Percentiles rank a stretch among this genome's conserved stretches.
These are phyloP conservation scores for Sarocladium oryzae DNA, from an alignment of 2,329 filamentous ascomycete genomes.

Conservation along the genomic window DNA sequence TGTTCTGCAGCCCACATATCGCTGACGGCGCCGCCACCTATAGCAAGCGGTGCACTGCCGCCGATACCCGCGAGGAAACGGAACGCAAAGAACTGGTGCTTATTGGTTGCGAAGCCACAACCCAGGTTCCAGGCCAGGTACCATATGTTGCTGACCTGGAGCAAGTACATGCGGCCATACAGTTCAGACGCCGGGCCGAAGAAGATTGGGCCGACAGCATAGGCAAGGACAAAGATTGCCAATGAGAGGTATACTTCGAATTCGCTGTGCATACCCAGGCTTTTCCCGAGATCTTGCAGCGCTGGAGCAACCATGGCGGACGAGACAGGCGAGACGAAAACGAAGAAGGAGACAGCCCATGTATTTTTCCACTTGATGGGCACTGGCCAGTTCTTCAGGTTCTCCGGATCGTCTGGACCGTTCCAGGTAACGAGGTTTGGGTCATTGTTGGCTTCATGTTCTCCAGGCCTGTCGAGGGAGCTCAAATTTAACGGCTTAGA, in stretches of 20 bases:
- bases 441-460: too few species aligned
- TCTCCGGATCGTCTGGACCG: constrained; percentile 35
- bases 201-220: constrained; percentile 65
- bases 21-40: constrained; percentile 71
- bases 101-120: constrained; percentile 66
- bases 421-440: constrained; percentile 44
- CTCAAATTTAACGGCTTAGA: too few species aligned
- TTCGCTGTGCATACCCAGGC: constrained; percentile 41
- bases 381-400: constrained; percentile 32
- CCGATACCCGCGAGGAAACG: constrained; percentile 71
- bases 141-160: constrained; percentile 46
- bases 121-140: constrained; percentile 72
- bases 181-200: constrained; percentile 73
- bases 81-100: constrained; percentile 65
- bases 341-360: constrained; percentile 7
- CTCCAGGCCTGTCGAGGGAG: too few species aligned
- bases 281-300: constrained; percentile 39
- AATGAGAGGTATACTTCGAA: constrained; percentile 51
- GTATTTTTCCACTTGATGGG: constrained; percentile 41
- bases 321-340: constrained; percentile 6
- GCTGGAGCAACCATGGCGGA: constrained; percentile 47
- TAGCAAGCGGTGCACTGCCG: constrained; percentile 74
- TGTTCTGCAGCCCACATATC: constrained; percentile 75
- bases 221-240: constrained; percentile 68
- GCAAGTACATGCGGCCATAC: constrained; percentile 58